Evolutionary conservation across 345 rosid species (phyloP), one percentile per base, ranked within the genome.

Genomic region (Populus nigra): DNA sequence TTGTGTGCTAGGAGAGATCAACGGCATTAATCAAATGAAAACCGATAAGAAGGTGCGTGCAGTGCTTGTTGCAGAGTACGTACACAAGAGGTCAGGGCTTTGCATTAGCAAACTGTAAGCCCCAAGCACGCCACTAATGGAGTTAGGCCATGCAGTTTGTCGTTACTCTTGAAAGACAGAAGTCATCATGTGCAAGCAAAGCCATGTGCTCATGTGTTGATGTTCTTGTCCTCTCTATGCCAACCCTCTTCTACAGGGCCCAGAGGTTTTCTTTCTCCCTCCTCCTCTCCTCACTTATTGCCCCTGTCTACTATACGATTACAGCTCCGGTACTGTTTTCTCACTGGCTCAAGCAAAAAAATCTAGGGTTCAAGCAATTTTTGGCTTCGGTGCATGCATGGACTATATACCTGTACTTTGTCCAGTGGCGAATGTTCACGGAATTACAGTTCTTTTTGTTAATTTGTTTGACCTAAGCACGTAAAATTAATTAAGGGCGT

Each of bases 131-230:
- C 36, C 25, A 7, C 29, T 5, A 9, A 6, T 8, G 15, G 10
- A 38, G 53, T 39, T 25, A 29, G 38, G 36, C 27, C 73, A 35
- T 50, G 72, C 27, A 41, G 49, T 47, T 50, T 77, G 81, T 83
- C 82, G 73, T 70, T 76, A 73, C 25, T 59, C 35, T 33, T 17
- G 23, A 18, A 38, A 61, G 31, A 20, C 16, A 75, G 23, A 33
- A 38, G 41, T 65, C 69, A 47, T 67, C 91, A 88, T 87, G 89
- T 87, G 91, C 86, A 31, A 53, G 91, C 86, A 25, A 53, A 80
- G 68, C 88, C 91, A 88, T 87, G 91, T 88, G 91, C 69, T 62
- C 86, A 89, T 77, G 88, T 86, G 85, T 77, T 57, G 2, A 69
- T 84, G 84, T 83, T 77, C 71, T 79, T 73, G 83, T 80, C 83